Evolutionary conservation across 257 asterid genomes (phyloP).

Genomic region (Lycium ferocissimum): DNA sequence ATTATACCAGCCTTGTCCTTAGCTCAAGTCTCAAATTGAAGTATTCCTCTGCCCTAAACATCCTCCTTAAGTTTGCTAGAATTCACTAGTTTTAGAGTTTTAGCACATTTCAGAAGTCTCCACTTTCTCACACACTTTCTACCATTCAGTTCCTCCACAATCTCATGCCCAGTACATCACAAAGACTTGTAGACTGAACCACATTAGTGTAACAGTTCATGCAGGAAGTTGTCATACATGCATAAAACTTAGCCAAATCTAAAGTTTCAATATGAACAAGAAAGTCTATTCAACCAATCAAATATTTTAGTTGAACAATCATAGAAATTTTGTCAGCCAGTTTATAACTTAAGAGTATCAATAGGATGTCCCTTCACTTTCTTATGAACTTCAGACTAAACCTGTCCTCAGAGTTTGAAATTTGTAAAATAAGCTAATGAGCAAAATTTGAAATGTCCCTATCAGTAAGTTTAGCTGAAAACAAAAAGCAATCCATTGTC

Average conservation of each 20-base stretch:
- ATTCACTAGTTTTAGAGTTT: background rate
- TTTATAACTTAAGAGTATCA: background rate
- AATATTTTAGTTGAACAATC: background rate
- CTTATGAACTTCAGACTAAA: background rate
- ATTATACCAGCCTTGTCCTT: background rate
- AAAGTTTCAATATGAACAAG: slow-evolving; percentile 3
- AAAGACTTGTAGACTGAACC: slow-evolving; percentile 16
- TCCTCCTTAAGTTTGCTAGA: slow-evolving; percentile 16
- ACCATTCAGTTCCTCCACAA: slow-evolving; percentile 21
- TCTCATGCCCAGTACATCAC: background rate
- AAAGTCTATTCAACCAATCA: background rate
- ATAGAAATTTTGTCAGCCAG: background rate
- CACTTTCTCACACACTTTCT: background rate
- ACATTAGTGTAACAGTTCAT: background rate
- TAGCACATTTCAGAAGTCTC: background rate
- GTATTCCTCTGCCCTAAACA: background rate
- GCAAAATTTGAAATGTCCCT: background rate
- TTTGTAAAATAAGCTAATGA: background rate
- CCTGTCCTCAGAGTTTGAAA: background rate
- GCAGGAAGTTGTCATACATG: background rate
- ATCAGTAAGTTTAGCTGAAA: background rate
- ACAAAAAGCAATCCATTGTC: background rate
- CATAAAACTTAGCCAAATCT: background rate
- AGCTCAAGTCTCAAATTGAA: background rate
- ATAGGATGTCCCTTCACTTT: background rate